These are phyloP conservation scores for Podaxis mareebaensis DNA, from an alignment of 768 basidiomycete species.

Conservation along the genomic window DNA sequence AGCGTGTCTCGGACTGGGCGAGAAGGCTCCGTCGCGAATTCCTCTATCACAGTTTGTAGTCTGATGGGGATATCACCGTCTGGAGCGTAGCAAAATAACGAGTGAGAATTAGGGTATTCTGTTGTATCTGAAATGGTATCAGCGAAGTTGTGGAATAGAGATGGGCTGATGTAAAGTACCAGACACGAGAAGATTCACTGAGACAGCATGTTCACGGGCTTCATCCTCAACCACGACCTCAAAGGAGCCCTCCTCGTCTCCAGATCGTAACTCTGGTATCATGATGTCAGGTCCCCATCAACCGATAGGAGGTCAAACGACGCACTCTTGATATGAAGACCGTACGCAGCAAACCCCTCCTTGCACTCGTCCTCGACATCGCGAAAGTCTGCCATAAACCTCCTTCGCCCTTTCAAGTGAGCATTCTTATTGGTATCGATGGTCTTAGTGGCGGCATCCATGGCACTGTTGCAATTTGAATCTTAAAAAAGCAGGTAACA, in stretches of 20 bases:
- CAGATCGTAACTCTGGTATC: constrained; percentile 46
- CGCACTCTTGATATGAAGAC: constrained; percentile 44
- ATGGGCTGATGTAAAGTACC: constrained; percentile 32
- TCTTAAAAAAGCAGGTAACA: neutral
- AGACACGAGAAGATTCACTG: constrained; percentile 48
- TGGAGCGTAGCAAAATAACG: constrained; percentile 55
- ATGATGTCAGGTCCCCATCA: neutral
- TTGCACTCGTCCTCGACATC: constrained; percentile 42
- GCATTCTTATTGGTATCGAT: constrained; percentile 38
- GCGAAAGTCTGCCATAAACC: constrained; percentile 57
- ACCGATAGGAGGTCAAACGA: constrained; percentile 7
- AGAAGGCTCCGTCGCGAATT: constrained; percentile 41
- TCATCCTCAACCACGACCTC: constrained; percentile 44
- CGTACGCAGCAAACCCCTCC: constrained; percentile 35
- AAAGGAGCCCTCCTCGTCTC: constrained; percentile 70
- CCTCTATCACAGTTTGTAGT: constrained; percentile 44
- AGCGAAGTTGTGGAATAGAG: neutral
- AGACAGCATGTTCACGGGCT: constrained; percentile 33
- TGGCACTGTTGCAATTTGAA: neutral
- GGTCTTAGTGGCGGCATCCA: constrained; percentile 17
- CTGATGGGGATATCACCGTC: constrained; percentile 42
- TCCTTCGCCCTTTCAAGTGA: constrained; percentile 55
- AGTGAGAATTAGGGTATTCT: constrained; percentile 63
- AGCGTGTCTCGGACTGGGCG: constrained; percentile 47
- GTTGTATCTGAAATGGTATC: constrained; percentile 49